Conservation (phyloP, 108 stramenopile species). For the Skeletonema grethae region DNA sequence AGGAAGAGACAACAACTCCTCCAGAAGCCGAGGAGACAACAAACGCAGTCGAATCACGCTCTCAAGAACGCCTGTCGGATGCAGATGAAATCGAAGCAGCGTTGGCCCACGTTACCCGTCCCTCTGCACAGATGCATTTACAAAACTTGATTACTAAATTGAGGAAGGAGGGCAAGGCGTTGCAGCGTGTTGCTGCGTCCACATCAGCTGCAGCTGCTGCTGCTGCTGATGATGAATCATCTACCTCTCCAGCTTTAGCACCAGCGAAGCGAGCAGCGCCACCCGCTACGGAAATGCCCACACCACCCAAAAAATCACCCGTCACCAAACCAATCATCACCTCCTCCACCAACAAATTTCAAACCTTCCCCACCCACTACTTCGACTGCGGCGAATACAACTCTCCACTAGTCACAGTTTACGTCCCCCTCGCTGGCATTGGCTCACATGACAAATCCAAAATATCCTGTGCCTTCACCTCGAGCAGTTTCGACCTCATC, state of each 20-base stretch:
- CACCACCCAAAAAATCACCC: slow-evolving; percentile 15
- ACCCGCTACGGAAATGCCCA: background rate
- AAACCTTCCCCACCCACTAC: slow-evolving; percentile 63
- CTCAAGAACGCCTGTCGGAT: slow-evolving; percentile 72
- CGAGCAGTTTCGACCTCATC: slow-evolving; percentile 74
- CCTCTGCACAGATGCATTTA: slow-evolving; percentile 69
- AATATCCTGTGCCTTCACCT: slow-evolving; percentile 65
- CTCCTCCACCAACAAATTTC: slow-evolving; percentile 47
- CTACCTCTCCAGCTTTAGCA: background rate
- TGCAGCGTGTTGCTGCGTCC: slow-evolving; percentile 52
- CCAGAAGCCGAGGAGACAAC: background rate
- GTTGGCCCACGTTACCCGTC: slow-evolving; percentile 51
- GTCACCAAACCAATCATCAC: slow-evolving; percentile 12
- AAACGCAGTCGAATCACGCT: slow-evolving; percentile 39
- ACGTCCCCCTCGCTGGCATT: slow-evolving; percentile 66
- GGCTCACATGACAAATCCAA: slow-evolving; percentile 60
- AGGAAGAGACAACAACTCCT: slow-evolving; percentile 20
- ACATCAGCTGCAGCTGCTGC: background rate
- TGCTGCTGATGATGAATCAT: background rate
- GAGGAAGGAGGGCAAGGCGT: slow-evolving; percentile 66
- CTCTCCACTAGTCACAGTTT: slow-evolving; percentile 73
- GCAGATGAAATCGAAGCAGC: slow-evolving; percentile 78
- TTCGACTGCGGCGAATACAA: slow-evolving; percentile 85
- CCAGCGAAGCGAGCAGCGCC: slow-evolving; percentile 1
- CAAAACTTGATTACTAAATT: slow-evolving; percentile 70